Evolutionary conservation across 2,329 filamentous ascomycete genomes (phyloP).

Genomic region (Penicillium fuscoglaucum): DNA sequence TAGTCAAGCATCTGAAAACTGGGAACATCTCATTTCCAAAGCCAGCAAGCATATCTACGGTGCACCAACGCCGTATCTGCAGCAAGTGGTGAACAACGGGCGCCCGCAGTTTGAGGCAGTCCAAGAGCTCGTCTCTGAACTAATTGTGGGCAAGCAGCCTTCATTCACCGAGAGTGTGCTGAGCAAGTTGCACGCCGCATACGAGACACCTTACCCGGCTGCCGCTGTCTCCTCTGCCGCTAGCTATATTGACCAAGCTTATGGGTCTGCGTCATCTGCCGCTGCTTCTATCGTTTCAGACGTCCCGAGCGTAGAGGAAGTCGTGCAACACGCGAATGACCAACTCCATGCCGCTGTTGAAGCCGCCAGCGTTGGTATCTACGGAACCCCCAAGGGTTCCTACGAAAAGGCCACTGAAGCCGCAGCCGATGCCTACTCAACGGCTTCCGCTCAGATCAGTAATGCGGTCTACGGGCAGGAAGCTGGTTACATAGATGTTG

Average conservation of each 20-base stretch:
- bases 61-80: constrained; percentile 61
- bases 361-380: constrained; percentile 58
- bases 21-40: constrained; percentile 63
- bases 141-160: constrained; percentile 74
- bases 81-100: constrained; percentile 62
- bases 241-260: constrained; percentile 53
- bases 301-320: constrained; percentile 58
- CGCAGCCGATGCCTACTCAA: constrained; percentile 54
- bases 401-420: constrained; percentile 57
- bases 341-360: constrained; percentile 61
- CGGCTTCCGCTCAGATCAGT: constrained; percentile 52
- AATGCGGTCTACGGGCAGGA: constrained; percentile 58
- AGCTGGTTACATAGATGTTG: constrained; percentile 54
- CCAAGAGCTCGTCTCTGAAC: constrained; percentile 71
- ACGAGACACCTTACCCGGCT: constrained; percentile 59
- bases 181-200: constrained; percentile 68
- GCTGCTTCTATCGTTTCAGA: constrained; percentile 49
- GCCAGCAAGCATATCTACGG: constrained; percentile 72
- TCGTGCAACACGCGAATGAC: constrained; percentile 57
- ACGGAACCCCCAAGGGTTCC: constrained; percentile 56
- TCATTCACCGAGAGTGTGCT: constrained; percentile 80
- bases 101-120: constrained; percentile 68
- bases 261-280: constrained; percentile 44
- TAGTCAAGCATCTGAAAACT: constrained; percentile 60
- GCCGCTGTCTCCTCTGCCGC: constrained; percentile 50